These are phyloP conservation scores for Akanthomyces lecanii DNA, from an alignment of 2,329 filamentous ascomycete species.

Conservation along the genomic window DNA sequence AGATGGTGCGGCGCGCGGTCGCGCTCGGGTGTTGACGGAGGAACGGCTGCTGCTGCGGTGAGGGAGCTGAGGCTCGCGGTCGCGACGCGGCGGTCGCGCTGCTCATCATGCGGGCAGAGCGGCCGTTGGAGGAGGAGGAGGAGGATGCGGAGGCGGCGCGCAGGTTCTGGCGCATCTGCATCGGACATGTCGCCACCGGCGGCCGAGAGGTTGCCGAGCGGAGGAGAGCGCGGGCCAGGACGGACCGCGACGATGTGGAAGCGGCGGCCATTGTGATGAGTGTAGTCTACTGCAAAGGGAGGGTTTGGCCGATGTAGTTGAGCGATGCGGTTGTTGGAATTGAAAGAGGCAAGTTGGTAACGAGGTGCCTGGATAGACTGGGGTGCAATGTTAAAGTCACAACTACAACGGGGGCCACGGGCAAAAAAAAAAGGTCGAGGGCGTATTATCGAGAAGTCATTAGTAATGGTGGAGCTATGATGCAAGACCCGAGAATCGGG, in stretches of 20 bases:
- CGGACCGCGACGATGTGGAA: constrained; percentile 7
- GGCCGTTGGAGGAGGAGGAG: neutral
- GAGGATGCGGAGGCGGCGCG: neutral
- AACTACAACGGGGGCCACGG: neutral
- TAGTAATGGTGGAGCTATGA: constrained; percentile 33
- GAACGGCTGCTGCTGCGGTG: neutral
- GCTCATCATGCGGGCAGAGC: neutral
- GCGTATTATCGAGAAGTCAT: constrained; percentile 21
- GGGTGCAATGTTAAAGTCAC: neutral
- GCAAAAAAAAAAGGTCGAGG: neutral
- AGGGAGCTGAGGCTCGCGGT: neutral
- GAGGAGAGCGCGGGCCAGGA: constrained; percentile 11
- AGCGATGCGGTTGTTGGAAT: neutral
- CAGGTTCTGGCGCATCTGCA: constrained; percentile 17
- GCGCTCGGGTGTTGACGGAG: constrained; percentile 20
- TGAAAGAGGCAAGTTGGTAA: neutral
- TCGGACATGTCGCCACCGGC: constrained; percentile 15
- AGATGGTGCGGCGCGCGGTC: constrained; percentile 62
- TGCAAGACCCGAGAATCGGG: constrained; percentile 18
- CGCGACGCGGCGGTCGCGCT: neutral
- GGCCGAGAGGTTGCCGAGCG: constrained; percentile 18
- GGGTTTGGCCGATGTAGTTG: neutral
- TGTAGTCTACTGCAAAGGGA: neutral
- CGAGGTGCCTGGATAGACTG: neutral
- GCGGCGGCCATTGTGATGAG: constrained; percentile 9